Percentiles rank a stretch among this genome's conserved stretches.
Evolutionary conservation across 2,329 filamentous ascomycete genomes (phyloP).

Genomic region (Ceratocystis diversiconidia): DNA sequence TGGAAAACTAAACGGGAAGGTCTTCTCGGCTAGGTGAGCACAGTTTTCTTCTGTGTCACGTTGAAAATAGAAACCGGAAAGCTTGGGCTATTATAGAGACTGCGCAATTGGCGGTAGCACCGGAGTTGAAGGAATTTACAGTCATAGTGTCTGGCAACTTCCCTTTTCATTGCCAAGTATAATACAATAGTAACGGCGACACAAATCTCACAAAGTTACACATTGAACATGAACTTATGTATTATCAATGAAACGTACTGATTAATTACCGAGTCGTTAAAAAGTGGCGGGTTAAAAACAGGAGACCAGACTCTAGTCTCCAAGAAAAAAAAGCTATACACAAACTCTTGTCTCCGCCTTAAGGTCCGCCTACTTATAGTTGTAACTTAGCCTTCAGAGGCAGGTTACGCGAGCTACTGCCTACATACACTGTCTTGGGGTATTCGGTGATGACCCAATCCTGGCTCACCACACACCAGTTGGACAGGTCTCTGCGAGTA

Average conservation of each 20-base stretch:
- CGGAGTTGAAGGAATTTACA: neutral
- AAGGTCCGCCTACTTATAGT: conserved; percentile 16
- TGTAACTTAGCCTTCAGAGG: conserved; percentile 29
- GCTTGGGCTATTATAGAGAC: neutral
- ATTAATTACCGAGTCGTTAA: neutral
- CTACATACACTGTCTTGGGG: conserved; percentile 41
- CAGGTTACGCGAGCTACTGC: conserved; percentile 41
- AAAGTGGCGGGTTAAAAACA: neutral
- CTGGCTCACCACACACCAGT: conserved; percentile 69
- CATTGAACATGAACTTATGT: neutral
- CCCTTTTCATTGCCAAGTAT: neutral
- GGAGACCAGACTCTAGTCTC: neutral
- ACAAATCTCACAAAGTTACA: neutral
- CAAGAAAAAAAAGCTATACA: neutral
- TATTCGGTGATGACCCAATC: conserved; percentile 58
- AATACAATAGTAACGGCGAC: neutral
- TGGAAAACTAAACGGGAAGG: neutral
- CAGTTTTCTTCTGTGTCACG: neutral
- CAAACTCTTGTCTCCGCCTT: neutral
- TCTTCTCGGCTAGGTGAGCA: neutral
- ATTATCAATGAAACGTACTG: neutral
- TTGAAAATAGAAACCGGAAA: neutral
- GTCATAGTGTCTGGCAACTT: neutral
- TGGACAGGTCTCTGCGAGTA: conserved; percentile 68
- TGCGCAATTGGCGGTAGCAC: neutral